Base-by-base conservation (phyloP, 176 grass and related monocot genomes). In the Typha latifolia region DNA sequence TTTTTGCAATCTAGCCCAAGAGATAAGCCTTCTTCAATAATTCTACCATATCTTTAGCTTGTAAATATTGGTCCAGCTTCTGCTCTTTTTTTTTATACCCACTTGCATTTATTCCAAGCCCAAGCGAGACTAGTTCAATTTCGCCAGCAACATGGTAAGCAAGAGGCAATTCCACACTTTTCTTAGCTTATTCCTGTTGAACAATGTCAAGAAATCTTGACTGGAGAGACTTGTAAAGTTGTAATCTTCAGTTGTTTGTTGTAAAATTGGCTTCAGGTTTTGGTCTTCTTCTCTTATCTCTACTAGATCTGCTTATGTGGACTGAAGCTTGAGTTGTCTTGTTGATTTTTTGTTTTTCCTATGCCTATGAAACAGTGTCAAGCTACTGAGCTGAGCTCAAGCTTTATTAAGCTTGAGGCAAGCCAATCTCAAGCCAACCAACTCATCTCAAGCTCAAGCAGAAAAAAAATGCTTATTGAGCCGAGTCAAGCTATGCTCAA, bases 261-360 rank as follows among this genome's bases (percentile, higher is more conserved):
- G 48, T 21, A 84, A 68, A 37, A 69, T 66, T 50, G 48, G 12
- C 55, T 75, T 84, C 23, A 84, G 14, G 19, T 51, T 79, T 75
- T 79, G 49, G 56, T 84, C 79, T 63, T 84, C 82, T 50, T 75
- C 32, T 70, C 31, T 79, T 20, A 51, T 49, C 37, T 69, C 57
- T 12, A 14, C 64, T 22, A 79, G 49, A 66, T 79, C 76, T 29
- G 32, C n/a, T 75, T 71, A 75, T 12, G 69, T 84, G 5, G 71
- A 59, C 11, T 74, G 34, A 24, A 75, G 82, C 20, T 74, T 64
- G 43, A 66, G 20, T 70, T 79, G 59, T 19, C 27, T 29, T 29
- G 27, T 29, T 29, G 27, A 29, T 29, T 29, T 29, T 29, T 29
- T 29, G 27, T 29, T 29, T 29, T 2, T 29, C 27, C 27, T 29